phyloP scores from a whole-genome alignment of 495 filamentous ascomycete genomes.

The Podospora comata region DNA sequence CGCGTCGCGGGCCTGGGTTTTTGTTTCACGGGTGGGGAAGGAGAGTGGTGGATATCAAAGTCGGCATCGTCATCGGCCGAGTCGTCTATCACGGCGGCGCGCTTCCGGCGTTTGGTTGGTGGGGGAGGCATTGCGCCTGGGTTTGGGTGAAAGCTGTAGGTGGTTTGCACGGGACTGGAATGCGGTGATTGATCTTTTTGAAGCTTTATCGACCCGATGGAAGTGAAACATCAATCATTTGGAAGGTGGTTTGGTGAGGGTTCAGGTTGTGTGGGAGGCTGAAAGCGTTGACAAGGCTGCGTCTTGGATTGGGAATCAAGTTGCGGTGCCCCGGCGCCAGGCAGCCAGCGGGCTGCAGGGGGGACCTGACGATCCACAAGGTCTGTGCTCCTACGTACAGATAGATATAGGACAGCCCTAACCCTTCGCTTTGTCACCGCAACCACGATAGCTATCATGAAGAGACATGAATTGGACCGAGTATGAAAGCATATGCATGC shows the following conservation, averaged over 20 bases:
- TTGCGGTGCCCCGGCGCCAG: not conserved
- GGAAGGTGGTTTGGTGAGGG: not conserved
- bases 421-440: not conserved
- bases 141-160: not conserved
- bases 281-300: not conserved
- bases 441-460: not conserved
- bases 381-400: not conserved
- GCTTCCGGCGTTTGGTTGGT: conserved; percentile 50
- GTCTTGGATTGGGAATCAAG: not conserved
- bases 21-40: not conserved
- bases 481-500: too few species aligned
- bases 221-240: not conserved
- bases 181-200: not conserved
- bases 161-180: not conserved
- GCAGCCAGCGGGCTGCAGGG: not conserved
- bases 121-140: conserved; percentile 50
- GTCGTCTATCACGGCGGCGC: conserved; percentile 28
- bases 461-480: not conserved
- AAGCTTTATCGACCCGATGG: not conserved
- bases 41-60: not conserved
- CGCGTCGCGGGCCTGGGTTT: conserved; percentile 17
- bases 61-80: conserved; percentile 33
- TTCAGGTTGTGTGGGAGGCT: not conserved
- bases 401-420: not conserved
- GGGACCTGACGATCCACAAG: not conserved